Conservation (phyloP, 257 asterid species). For the Solanum piurae region DNA sequence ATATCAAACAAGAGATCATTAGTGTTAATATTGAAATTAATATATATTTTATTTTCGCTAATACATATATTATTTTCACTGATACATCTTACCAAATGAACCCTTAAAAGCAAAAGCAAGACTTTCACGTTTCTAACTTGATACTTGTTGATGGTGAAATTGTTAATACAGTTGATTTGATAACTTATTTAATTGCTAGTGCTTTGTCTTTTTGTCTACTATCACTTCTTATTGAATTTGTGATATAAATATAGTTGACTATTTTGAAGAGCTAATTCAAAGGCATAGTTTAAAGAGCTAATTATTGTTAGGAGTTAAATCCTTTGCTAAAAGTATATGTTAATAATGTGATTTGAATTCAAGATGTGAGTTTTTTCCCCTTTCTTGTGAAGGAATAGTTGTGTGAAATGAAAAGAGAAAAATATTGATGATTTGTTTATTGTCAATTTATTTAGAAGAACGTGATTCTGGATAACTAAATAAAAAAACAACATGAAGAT, state of each 20-base stretch:
- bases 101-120: neutral
- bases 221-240: neutral
- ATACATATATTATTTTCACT: no score
- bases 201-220: neutral
- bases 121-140: no score
- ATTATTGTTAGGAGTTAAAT: neutral
- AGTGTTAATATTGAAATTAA: no score
- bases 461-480: no score
- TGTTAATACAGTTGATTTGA: neutral
- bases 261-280: no score
- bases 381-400: neutral
- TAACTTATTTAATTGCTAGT: neutral
- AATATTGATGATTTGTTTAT: neutral
- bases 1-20: no score
- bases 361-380: no score
- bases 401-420: neutral
- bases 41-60: no score
- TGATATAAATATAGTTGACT: neutral
- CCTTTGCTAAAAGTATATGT: neutral
- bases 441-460: no score
- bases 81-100: no score
- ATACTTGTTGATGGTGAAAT: neutral
- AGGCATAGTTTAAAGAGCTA: neutral
- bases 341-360: neutral
- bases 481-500: no score